These are phyloP conservation scores for Plicaturopsis crispa DNA, from an alignment of 768 basidiomycete genomes.

Conservation along the genomic window DNA sequence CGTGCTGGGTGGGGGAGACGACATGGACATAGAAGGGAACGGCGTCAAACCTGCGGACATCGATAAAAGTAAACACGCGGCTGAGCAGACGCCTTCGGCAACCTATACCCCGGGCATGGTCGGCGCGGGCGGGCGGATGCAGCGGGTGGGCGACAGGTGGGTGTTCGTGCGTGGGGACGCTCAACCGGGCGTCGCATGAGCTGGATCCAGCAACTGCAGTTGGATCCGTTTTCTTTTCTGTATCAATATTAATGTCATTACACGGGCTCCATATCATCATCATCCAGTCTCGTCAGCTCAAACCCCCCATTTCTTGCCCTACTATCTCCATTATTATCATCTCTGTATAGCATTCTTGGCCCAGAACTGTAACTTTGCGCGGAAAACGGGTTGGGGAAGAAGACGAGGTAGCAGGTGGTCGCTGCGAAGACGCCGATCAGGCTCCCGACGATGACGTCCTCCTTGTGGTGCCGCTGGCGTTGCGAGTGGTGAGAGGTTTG, in stretches of 20 bases:
- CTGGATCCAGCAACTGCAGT: conserved; percentile 5
- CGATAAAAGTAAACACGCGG: conserved; percentile 3
- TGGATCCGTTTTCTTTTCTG: conserved; percentile 13
- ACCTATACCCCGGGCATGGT: conserved; percentile 8
- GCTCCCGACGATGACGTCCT: conserved; percentile 60
- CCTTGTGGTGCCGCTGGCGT: conserved; percentile 57
- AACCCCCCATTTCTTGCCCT: conserved; percentile 28
- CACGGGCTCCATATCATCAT: conserved; percentile 30
- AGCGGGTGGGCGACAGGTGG: conserved; percentile 67
- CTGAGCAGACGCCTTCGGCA: conserved; percentile 3
- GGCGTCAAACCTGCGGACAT: neutral
- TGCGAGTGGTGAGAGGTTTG: too few species aligned
- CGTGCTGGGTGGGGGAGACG: conserved; percentile 44
- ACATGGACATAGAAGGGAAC: conserved; percentile 3
- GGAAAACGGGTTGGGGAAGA: conserved; percentile 60
- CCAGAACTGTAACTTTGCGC: conserved; percentile 19
- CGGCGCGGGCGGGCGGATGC: conserved; percentile 49
- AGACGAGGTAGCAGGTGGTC: conserved; percentile 44
- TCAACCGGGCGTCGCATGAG: conserved; percentile 15
- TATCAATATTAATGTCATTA: conserved; percentile 22
- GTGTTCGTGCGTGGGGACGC: conserved; percentile 46
- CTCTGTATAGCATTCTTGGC: conserved; percentile 36
- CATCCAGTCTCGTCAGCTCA: conserved; percentile 38
- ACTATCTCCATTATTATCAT: conserved; percentile 11
- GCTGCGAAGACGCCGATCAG: conserved; percentile 47